Conservation (phyloP, 1,139 yeast genomes). For the Taphrina confusa region DNA sequence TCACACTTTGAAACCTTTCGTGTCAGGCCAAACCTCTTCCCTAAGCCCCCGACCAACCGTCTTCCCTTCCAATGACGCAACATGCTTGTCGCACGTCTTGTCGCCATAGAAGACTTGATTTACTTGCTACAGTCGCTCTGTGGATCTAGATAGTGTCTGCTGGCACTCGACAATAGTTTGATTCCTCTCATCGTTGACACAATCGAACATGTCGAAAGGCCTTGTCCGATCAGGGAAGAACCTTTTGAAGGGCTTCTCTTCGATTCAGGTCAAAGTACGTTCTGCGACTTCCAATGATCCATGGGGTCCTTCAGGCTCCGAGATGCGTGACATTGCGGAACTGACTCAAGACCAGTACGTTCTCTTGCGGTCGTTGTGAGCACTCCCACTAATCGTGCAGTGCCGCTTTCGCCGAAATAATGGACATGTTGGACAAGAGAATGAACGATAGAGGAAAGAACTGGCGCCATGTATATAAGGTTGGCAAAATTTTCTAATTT, state of each 20-base stretch:
- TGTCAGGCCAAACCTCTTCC: no score
- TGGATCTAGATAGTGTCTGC: no score
- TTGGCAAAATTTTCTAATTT: slow-evolving; percentile 35
- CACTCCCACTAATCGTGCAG: slow-evolving; percentile 41
- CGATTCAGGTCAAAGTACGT: slow-evolving; percentile 83
- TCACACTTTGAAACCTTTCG: no score
- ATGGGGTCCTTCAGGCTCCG: slow-evolving; percentile 76
- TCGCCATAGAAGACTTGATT: neutral
- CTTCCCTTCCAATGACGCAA: slow-evolving; percentile 5
- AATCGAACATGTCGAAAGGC: slow-evolving; percentile 25
- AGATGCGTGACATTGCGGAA: slow-evolving; percentile 81
- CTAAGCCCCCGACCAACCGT: neutral
- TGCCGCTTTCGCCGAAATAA: slow-evolving; percentile 80
- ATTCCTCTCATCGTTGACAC: no score
- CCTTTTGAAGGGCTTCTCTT: slow-evolving; percentile 54
- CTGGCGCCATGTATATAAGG: slow-evolving; percentile 95
- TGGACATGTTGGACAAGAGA: slow-evolving; percentile 94
- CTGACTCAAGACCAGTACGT: slow-evolving; percentile 62
- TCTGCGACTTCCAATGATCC: slow-evolving; percentile 93
- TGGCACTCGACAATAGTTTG: no score
- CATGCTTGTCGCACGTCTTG: slow-evolving; percentile 5
- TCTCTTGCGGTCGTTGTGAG: slow-evolving; percentile 28
- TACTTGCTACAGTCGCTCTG: neutral
- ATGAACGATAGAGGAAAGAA: slow-evolving; percentile 95
- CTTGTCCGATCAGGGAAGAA: slow-evolving; percentile 33